Conservation (phyloP, 148 eudicot genomes). For the Silene conica region DNA sequence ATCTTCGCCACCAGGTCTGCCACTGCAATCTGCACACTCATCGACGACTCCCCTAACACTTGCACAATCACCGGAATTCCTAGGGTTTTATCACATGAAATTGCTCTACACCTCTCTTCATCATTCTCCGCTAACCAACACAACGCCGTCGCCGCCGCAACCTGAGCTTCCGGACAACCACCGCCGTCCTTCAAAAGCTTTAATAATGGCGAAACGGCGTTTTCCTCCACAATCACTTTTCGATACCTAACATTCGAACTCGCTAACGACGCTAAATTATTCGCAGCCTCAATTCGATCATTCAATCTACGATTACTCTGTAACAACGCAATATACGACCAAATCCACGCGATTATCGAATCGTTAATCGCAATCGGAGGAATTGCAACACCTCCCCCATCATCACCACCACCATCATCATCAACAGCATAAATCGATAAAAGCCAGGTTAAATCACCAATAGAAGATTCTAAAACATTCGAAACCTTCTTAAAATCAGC, state of each 20-base stretch:
- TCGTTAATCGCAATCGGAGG: slow-evolving; percentile 66
- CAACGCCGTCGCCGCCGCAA: slow-evolving; percentile 58
- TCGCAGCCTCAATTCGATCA: slow-evolving; percentile 52
- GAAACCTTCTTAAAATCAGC: slow-evolving; percentile 70
- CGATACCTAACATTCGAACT: slow-evolving; percentile 43
- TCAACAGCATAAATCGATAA: slow-evolving; percentile 31
- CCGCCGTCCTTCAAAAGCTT: slow-evolving; percentile 60
- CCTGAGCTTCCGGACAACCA: slow-evolving; percentile 50
- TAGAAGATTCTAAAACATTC: slow-evolving; percentile 45
- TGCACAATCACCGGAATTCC: slow-evolving; percentile 49
- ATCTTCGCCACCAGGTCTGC: slow-evolving; percentile 58
- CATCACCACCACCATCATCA: slow-evolving; percentile 39
- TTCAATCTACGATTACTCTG: slow-evolving; percentile 45
- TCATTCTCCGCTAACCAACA: slow-evolving; percentile 43
- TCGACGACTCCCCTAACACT: slow-evolving; percentile 48
- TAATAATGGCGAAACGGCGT: slow-evolving; percentile 53
- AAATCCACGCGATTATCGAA: slow-evolving; percentile 69
- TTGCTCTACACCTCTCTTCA: slow-evolving; percentile 30
- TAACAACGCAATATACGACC: slow-evolving; percentile 64
- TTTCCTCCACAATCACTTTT: slow-evolving; percentile 69
- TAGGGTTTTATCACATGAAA: slow-evolving; percentile 28
- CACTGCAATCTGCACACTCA: slow-evolving; percentile 51
- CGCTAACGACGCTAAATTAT: slow-evolving; percentile 44
- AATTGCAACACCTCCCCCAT: slow-evolving; percentile 36
- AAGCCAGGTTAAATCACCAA: slow-evolving; percentile 61